Base-by-base conservation (phyloP, 805 yeast genomes). In the Candida tallmaniae region DNA sequence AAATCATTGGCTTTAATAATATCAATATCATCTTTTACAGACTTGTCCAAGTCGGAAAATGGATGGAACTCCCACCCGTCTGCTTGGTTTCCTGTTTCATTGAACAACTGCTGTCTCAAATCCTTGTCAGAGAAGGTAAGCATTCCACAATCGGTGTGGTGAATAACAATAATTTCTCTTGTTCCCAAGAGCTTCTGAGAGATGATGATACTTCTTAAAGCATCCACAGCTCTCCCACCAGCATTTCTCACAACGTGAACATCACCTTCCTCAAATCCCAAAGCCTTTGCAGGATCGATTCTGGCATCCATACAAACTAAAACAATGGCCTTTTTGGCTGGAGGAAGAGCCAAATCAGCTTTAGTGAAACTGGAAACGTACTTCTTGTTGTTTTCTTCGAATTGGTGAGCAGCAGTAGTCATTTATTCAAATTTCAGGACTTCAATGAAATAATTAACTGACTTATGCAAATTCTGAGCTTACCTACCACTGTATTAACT, bases 111-210 rank as follows among this genome's bases (percentile, higher is more conserved):
- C 1, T 29, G 42, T 32, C 69, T 42, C 13, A 65, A 37, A 5
- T 40, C 41, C 6, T 51, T 56, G 30, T 65, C 69, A 2, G 37
- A 39, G 40, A 65, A 65, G 1, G 69, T 63, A 26, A 65, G 45
- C 71, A 65, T 65, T 4, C 71, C 70, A 48, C 71, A 65, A 40
- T 65, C 70, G 9, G 70, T 63, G 36, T 63, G 69, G 43, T 62
- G 70, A 32, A 60, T 35, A 31, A 65, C 51, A 13, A 65, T 58
- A 17, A 63, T 58, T 35, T 65, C 71, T 33, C 53, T 47, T 3
- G 71, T 65, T 2, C 67, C 67, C 32, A 65, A 48, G 18, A 65
- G 41, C 37, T 59, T 47, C 43, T 65, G 70, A 8, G 69, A 63
- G 32, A 65, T 65, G 13, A 65, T 58, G 15, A 65, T 41, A 39